Evolutionary conservation across 2,329 filamentous ascomycete species (phyloP).

Genomic region (Coleophoma crateriformis): DNA sequence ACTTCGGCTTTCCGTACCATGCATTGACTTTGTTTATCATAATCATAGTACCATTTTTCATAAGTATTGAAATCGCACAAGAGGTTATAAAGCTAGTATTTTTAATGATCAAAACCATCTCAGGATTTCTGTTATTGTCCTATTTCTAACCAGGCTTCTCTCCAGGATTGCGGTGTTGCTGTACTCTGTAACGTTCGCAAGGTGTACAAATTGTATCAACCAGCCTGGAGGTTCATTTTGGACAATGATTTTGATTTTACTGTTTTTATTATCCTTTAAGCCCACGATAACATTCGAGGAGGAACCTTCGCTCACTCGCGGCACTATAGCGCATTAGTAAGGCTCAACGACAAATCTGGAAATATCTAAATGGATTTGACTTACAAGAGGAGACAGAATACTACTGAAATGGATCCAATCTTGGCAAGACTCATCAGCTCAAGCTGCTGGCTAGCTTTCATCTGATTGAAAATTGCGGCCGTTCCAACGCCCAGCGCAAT

Average conservation of each 20-base stretch:
- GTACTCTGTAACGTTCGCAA: too few relatives aligned
- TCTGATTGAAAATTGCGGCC: constrained; percentile 32
- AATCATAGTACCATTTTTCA: too few relatives aligned
- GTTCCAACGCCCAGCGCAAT: constrained; percentile 38
- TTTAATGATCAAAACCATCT: too few relatives aligned
- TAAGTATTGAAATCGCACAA: too few relatives aligned
- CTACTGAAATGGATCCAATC: constrained; percentile 42
- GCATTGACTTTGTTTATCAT: too few relatives aligned
- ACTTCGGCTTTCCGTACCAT: too few relatives aligned
- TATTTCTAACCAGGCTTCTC: too few relatives aligned
- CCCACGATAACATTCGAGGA: constrained; percentile 43
- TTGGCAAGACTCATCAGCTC: constrained; percentile 32
- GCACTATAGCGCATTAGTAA: constrained; percentile 31
- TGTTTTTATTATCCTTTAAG: constrained; percentile 27
- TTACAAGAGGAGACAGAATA: constrained; percentile 54
- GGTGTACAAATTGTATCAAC: too few relatives aligned
- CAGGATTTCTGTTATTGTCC: too few relatives aligned
- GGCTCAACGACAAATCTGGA: constrained; percentile 3
- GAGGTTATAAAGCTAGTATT: too few relatives aligned
- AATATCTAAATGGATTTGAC: constrained; percentile 28
- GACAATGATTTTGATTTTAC: background rate
- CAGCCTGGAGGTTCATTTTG: background rate
- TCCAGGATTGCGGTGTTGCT: too few relatives aligned
- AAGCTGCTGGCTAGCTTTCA: constrained; percentile 17
- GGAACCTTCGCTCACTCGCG: constrained; percentile 47